A percentile compares a stretch with the other conserved stretches of the same genome.
phyloP scores from a whole-genome alignment of 129 eudicot genomes.

The Erigeron canadensis region DNA sequence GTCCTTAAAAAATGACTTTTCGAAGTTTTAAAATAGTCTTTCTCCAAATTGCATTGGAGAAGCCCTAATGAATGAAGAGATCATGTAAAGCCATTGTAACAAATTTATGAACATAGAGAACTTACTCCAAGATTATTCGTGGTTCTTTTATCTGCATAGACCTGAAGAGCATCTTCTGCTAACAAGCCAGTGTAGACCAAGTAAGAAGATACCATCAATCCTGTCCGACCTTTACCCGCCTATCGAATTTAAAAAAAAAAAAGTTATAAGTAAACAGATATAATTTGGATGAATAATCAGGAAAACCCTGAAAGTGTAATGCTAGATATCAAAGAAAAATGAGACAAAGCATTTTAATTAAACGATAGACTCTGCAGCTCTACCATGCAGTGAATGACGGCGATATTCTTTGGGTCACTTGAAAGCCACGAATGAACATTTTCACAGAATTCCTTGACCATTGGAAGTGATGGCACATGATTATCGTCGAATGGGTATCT shows the following conservation, averaged over 20 bases:
- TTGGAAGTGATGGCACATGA: constrained; percentile 62
- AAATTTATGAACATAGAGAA: not conserved
- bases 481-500: constrained; percentile 84
- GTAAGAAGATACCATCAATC: constrained; percentile 71
- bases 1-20: no score
- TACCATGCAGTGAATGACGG: constrained; percentile 86
- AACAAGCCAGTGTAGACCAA: constrained; percentile 66
- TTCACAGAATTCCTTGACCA: constrained; percentile 73
- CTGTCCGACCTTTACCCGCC: constrained; percentile 94
- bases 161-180: constrained; percentile 73
- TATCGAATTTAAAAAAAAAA: constrained; percentile 18
- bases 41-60: no score
- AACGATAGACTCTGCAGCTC: constrained; percentile 2
- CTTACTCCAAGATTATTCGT: constrained; percentile 71
- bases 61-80: not conserved
- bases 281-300: not conserved
- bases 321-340: not conserved
- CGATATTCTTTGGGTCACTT: constrained; percentile 64
- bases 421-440: constrained; percentile 72
- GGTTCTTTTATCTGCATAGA: constrained; percentile 82
- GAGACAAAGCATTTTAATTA: not conserved
- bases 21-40: no score
- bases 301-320: no score
- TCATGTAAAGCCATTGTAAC: not conserved
- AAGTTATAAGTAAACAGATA: not conserved